phyloP scores from a whole-genome alignment of 257 asterid species.

The Gynochthodes officinalis region DNA sequence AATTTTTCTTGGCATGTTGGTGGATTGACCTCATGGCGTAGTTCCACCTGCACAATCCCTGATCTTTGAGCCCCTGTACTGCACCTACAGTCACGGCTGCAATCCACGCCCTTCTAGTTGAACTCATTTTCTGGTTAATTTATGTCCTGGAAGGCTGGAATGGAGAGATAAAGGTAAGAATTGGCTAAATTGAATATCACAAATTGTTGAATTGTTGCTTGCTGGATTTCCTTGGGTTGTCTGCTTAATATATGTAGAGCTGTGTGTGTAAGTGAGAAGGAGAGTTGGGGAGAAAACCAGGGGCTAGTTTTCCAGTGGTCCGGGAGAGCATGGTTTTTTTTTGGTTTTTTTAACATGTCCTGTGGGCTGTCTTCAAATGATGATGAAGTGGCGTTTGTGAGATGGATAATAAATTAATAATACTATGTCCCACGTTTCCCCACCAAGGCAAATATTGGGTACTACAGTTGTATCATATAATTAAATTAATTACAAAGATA shows the following conservation, averaged over 20 bases:
- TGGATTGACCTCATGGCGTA: constrained; percentile 11
- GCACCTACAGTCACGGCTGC: constrained; percentile 26
- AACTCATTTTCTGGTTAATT: constrained; percentile 27
- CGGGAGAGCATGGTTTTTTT: constrained; percentile 7
- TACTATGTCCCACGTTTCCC: too few relatives aligned
- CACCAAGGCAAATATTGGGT: too few relatives aligned
- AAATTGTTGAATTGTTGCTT: too few relatives aligned
- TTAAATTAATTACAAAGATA: too few relatives aligned
- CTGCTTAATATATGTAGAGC: background rate
- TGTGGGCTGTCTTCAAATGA: background rate
- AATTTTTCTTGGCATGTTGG: constrained; percentile 22
- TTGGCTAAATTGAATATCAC: too few relatives aligned
- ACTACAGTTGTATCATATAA: too few relatives aligned
- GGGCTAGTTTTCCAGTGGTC: background rate
- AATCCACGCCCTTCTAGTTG: constrained; percentile 26
- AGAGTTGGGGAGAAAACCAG: constrained; percentile 4
- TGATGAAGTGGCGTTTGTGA: too few relatives aligned
- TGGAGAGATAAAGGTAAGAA: too few relatives aligned
- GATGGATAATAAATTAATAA: too few relatives aligned
- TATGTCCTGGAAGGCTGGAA: too few relatives aligned
- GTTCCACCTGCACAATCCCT: constrained; percentile 30
- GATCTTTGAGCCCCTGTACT: constrained; percentile 29
- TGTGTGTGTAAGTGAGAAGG: background rate
- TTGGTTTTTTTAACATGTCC: background rate
- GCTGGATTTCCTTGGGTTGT: background rate